Conservation (phyloP, 1,139 yeast genomes). For the Blastobotrys apis region DNA sequence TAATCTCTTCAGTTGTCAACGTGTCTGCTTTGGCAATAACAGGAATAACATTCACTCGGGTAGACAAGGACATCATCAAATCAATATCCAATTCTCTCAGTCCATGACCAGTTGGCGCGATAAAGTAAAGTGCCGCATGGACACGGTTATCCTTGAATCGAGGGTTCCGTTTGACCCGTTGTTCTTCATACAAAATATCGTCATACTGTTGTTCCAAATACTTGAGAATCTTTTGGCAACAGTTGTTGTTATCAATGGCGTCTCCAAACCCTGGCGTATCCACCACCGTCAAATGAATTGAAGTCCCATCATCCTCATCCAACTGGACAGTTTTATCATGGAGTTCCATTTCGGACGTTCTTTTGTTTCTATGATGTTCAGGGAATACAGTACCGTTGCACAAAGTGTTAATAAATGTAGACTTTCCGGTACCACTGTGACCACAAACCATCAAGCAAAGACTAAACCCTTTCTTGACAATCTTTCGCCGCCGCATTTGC, state of each 20-base stretch:
- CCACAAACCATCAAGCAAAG: constrained; percentile 80
- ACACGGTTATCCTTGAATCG: constrained; percentile 69
- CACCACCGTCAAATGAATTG: constrained; percentile 52
- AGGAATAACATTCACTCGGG: constrained; percentile 83
- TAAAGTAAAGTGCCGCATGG: constrained; percentile 66
- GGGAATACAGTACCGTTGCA: constrained; percentile 62
- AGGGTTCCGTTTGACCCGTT: constrained; percentile 82
- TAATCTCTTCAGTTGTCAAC: constrained; percentile 70
- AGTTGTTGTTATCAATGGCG: constrained; percentile 58
- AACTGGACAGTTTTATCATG: constrained; percentile 17
- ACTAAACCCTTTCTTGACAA: constrained; percentile 78
- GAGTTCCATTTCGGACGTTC: constrained; percentile 22
- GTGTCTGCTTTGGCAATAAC: constrained; percentile 86
- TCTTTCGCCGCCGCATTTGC: constrained; percentile 58
- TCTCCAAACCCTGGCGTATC: constrained; percentile 85
- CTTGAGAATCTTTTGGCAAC: constrained; percentile 66
- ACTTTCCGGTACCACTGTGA: constrained; percentile 71
- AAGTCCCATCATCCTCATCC: constrained; percentile 54
- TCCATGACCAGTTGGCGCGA: constrained; percentile 74
- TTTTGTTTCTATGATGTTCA: constrained; percentile 14
- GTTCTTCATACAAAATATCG: constrained; percentile 85
- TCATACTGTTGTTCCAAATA: constrained; percentile 88
- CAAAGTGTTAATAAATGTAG: constrained; percentile 75
- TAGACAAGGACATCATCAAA: constrained; percentile 71
- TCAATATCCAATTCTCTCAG: constrained; percentile 68